phyloP scores from a whole-genome alignment of 768 basidiomycete species.

The Mycena belliarum region DNA sequence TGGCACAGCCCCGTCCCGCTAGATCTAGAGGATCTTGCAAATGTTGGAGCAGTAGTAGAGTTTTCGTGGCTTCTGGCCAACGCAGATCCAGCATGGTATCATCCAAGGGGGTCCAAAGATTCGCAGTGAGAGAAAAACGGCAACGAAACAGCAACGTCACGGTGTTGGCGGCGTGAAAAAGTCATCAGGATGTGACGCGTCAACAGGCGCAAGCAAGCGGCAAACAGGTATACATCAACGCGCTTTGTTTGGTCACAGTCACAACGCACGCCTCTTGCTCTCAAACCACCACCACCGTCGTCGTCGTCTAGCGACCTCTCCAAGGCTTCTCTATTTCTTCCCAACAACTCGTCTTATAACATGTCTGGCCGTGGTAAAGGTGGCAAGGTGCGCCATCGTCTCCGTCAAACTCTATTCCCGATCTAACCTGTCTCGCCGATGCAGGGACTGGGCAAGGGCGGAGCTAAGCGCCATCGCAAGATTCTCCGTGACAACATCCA shows the following conservation, averaged over 20 bases:
- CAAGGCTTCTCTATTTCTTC: not conserved
- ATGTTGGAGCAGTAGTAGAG: too few species aligned
- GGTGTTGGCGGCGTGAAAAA: too few species aligned
- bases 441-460: conserved; percentile 81
- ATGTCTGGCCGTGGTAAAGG: conserved; percentile 98
- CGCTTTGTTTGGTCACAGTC: not conserved
- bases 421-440: conserved; percentile 2
- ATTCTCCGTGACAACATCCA: conserved; percentile 77
- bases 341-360: conserved; percentile 23
- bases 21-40: too few species aligned
- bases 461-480: conserved; percentile 82
- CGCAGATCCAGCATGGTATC: too few species aligned
- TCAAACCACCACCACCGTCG: conserved; percentile 32
- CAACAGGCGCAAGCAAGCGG: not conserved
- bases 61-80: too few species aligned
- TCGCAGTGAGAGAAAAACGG: too few species aligned
- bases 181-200: not conserved
- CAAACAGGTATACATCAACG: too few species aligned
- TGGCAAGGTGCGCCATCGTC: conserved; percentile 61
- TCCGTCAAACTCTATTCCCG: too few species aligned
- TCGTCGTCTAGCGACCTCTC: not conserved
- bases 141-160: too few species aligned
- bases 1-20: too few species aligned
- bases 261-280: conserved; percentile 2
- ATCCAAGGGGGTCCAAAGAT: too few species aligned